Conservation (phyloP, 768 basidiomycete species). For the Phallus indusiatus region DNA sequence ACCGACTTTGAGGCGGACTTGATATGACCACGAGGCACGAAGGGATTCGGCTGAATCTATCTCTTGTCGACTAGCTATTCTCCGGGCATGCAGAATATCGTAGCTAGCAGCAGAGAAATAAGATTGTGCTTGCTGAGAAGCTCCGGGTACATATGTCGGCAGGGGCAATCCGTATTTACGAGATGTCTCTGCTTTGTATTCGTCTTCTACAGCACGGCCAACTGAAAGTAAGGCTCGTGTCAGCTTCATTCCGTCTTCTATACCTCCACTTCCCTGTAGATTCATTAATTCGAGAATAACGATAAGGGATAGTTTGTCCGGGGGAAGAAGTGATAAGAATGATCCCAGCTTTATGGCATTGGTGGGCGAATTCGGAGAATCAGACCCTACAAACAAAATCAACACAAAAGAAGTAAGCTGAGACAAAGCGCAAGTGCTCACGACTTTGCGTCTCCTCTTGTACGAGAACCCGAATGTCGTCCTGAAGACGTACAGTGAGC, state of each 20-base stretch:
- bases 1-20: constrained; percentile 67
- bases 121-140: constrained; percentile 18
- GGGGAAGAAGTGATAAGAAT: constrained; percentile 65
- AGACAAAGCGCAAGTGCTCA: constrained; percentile 9
- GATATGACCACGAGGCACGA: constrained; percentile 78
- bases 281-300: constrained; percentile 87
- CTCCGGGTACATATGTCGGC: constrained; percentile 16
- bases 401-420: background rate
- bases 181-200: constrained; percentile 80
- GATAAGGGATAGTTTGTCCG: constrained; percentile 76
- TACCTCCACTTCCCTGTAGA: constrained; percentile 63
- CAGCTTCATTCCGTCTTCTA: constrained; percentile 84
- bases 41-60: constrained; percentile 59
- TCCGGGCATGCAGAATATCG: constrained; percentile 48
- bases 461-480: constrained; percentile 40
- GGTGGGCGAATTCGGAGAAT: background rate
- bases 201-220: constrained; percentile 79
- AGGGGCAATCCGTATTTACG: constrained; percentile 25
- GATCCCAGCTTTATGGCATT: constrained; percentile 39
- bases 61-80: constrained; percentile 55
- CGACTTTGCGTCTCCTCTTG: constrained; percentile 25
- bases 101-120: constrained; percentile 58
- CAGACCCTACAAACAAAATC: constrained; percentile 9
- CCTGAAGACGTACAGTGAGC: constrained; percentile 40
- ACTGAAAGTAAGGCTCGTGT: constrained; percentile 70